Percentiles rank a stretch among this genome's conserved stretches.
Conservation (phyloP, 2,329 filamentous ascomycete genomes). For the Beauveria scarabaeidicola region DNA sequence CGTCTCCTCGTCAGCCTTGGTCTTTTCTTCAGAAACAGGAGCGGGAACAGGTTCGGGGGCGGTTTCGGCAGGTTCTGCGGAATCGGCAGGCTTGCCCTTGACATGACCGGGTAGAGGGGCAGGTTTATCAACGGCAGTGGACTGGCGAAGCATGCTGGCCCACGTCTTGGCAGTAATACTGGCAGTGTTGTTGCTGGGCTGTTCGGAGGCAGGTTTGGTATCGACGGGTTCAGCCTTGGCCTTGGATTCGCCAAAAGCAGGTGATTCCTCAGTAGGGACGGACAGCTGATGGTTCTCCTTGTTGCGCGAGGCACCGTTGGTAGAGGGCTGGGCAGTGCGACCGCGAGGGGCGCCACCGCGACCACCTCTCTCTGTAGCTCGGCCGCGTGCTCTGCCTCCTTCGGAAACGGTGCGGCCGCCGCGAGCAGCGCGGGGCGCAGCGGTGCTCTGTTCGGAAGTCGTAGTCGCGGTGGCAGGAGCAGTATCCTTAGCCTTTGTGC, state of each 20-base stretch:
- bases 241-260: conserved; percentile 36
- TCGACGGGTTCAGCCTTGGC: conserved; percentile 23
- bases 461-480: conserved; percentile 37
- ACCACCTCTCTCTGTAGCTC: conserved; percentile 54
- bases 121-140: conserved; percentile 45
- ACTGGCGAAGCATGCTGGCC: conserved; percentile 65
- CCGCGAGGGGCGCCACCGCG: conserved; percentile 49
- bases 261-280: conserved; percentile 62
- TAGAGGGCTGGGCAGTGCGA: conserved; percentile 45
- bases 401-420: conserved; percentile 56
- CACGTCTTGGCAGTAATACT: conserved; percentile 48
- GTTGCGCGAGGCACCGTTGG: conserved; percentile 53
- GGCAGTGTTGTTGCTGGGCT: conserved; percentile 28
- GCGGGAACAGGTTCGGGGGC: conserved; percentile 28
- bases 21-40: conserved; percentile 19
- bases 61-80: conserved; percentile 17
- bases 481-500: conserved; percentile 60
- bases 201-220: conserved; percentile 26
- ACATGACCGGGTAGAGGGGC: conserved; percentile 43
- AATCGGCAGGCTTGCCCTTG: conserved; percentile 29
- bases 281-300: conserved; percentile 51
- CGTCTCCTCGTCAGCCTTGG: conserved; percentile 26
- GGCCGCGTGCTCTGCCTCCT: conserved; percentile 52
- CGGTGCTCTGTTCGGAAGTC: conserved; percentile 33
- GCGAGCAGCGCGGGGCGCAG: conserved; percentile 42